Evolutionary conservation across 108 stramenopile species (phyloP), one percentile per base, ranked within the genome.

Genomic region (Skeletonema costatum): DNA sequence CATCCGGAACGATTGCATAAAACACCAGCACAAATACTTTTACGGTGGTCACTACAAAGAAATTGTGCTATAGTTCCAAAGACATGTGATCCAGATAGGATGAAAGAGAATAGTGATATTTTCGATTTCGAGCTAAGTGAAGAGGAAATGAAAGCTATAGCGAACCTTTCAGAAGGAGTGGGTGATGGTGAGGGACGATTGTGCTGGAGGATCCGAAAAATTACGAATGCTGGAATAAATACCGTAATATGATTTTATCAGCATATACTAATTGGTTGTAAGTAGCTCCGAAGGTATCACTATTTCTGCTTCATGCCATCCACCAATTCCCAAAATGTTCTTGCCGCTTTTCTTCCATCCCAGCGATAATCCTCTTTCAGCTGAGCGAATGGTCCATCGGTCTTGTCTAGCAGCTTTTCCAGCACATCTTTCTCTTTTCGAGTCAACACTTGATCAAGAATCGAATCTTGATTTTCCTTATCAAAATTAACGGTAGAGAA

Each of bases 141-240:
- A 16, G 71, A 73, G 36, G 77, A 78, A 64, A 68, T 72, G 71
- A 30, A 69, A 17, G 32, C 3, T 16, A 66, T 87, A 25, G 60
- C 77, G 5, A 68, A 73, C 25, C 62, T 66, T 33, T 80, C 75
- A 33, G 64, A 65, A 0, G 50, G 61, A 33, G 61, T 65, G n/a
- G 44, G 77, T n/a, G 62, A 71, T 33, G 71, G 53, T 8, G 68
- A 82, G 70, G 75, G 78, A 12, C 83, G 90, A 25, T 68, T 93
- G 21, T 91, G 90, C 75, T 93, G 92, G 92, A 71, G 84, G 58
- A 87, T n/a, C 72, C 10, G 92, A 93, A 53, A 88, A 89, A 11
- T 79, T 93, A 56, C 60, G 86, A 16, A 63, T 85, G 63, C 68
- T 90, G 38, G 82, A 87, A 5, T 5, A 25, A 25, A 56, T 56